phyloP scores from a whole-genome alignment of 2,329 filamentous ascomycete species.

The Aspergillus versicolor region DNA sequence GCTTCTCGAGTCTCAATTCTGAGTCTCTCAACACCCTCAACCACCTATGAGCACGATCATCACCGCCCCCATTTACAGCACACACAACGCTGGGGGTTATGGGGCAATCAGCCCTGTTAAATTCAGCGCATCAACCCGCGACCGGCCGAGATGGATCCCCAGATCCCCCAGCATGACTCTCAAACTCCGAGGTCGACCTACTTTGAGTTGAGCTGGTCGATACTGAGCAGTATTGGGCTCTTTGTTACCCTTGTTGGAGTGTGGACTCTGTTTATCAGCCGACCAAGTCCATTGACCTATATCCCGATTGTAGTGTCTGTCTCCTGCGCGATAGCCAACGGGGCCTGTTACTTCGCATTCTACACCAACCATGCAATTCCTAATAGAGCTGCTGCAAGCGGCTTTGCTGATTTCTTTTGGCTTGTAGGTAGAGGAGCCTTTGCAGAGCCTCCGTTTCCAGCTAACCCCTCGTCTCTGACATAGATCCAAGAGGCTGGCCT shows the following conservation, averaged over 20 bases:
- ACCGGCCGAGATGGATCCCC: neutral
- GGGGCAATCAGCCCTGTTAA: neutral
- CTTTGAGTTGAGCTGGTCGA: slow-evolving; percentile 10
- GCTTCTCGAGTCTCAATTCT: neutral
- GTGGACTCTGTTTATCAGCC: slow-evolving; percentile 6
- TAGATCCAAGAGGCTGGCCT: slow-evolving; percentile 11
- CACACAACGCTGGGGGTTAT: neutral
- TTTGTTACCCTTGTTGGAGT: slow-evolving; percentile 6
- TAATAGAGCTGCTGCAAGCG: slow-evolving; percentile 6
- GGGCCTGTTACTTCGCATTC: slow-evolving; percentile 10
- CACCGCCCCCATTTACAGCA: neutral
- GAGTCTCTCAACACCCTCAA: neutral
- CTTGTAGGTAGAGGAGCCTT: neutral
- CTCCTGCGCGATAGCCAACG: slow-evolving; percentile 9
- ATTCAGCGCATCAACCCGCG: neutral
- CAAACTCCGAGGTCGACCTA: neutral
- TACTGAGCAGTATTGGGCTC: slow-evolving; percentile 10
- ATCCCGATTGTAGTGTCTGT: slow-evolving; percentile 8
- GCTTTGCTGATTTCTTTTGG: slow-evolving; percentile 11
- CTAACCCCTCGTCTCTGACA: neutral
- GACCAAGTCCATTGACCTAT: slow-evolving; percentile 4
- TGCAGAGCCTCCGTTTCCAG: neutral
- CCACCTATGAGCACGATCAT: neutral
- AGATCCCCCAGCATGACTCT: neutral
- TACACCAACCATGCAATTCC: slow-evolving; percentile 4